These are phyloP conservation scores for Cerrena zonata DNA, from an alignment of 1,284 basidiomycete genomes.

Conservation along the genomic window DNA sequence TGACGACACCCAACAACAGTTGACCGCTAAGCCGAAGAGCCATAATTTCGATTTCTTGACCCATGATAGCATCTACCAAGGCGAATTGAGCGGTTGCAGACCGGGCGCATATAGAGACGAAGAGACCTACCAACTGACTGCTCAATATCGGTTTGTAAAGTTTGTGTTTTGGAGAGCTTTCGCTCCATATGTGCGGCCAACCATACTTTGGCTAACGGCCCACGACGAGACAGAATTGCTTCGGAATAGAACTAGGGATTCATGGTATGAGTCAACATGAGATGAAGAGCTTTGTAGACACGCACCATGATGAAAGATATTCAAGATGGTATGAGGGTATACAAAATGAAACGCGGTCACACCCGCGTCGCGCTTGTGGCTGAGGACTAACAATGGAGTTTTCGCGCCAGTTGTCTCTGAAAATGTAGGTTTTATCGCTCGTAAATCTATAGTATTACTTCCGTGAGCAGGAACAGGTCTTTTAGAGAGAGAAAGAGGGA, in stretches of 20 bases:
- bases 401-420: neutral
- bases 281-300: neutral
- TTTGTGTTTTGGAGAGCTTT: conserved; percentile 93
- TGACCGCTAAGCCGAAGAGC: conserved; percentile 93
- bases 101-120: neutral
- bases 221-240: conserved; percentile 86
- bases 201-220: conserved; percentile 95
- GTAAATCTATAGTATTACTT: neutral
- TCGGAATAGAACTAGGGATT: conserved; percentile 79
- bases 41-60: conserved; percentile 83
- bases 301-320: conserved; percentile 26
- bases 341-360: conserved; percentile 14
- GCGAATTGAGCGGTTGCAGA: neutral
- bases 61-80: conserved; percentile 75
- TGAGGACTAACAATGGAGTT: neutral
- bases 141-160: conserved; percentile 89
- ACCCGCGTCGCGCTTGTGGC: conserved; percentile 3
- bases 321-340: conserved; percentile 14
- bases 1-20: conserved; percentile 88
- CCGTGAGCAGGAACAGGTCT: neutral
- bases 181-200: conserved; percentile 97
- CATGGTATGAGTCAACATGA: neutral
- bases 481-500: neutral
- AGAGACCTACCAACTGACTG: conserved; percentile 71
- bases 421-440: no score